phyloP scores from a whole-genome alignment of 768 basidiomycete genomes.

The Omphalotus guepiniiformis region DNA sequence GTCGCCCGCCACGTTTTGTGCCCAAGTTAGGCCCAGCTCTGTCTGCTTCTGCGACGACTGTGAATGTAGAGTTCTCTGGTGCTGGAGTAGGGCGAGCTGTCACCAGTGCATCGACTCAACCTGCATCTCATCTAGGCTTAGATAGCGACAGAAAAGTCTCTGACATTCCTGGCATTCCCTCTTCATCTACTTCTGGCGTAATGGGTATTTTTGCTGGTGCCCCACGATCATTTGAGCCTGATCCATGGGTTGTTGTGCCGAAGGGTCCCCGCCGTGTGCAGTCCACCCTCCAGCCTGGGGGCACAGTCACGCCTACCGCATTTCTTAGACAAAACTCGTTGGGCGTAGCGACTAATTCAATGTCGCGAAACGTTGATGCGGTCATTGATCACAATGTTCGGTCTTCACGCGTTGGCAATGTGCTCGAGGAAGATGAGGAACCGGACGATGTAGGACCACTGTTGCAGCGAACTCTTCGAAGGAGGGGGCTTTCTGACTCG shows the following conservation, averaged over 20 bases:
- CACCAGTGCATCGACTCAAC: conserved; percentile 32
- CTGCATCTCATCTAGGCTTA: neutral
- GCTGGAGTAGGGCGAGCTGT: conserved; percentile 56
- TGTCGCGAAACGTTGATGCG: conserved; percentile 75
- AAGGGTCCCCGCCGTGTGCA: conserved; percentile 25
- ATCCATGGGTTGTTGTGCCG: conserved; percentile 74
- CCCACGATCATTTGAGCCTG: conserved; percentile 42
- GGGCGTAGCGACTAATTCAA: conserved; percentile 24
- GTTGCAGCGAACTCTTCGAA: conserved; percentile 61
- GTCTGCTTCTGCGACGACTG: conserved; percentile 84
- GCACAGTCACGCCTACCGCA: conserved; percentile 20
- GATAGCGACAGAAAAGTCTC: neutral
- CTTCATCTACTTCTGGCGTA: conserved; percentile 30
- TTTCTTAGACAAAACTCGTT: conserved; percentile 9
- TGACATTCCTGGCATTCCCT: neutral
- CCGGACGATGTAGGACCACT: conserved; percentile 47
- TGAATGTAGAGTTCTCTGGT: conserved; percentile 94
- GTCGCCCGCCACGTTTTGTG: conserved; percentile 42
- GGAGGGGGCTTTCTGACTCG: conserved; percentile 86
- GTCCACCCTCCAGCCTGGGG: conserved; percentile 13
- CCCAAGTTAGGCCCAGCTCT: conserved; percentile 84
- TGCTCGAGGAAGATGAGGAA: conserved; percentile 33
- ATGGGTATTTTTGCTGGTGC: conserved; percentile 95
- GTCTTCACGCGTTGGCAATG: conserved; percentile 17
- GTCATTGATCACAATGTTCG: conserved; percentile 52